Evolutionary conservation across 106 monocot species (phyloP).

Genomic region (Vanilla planifolia): DNA sequence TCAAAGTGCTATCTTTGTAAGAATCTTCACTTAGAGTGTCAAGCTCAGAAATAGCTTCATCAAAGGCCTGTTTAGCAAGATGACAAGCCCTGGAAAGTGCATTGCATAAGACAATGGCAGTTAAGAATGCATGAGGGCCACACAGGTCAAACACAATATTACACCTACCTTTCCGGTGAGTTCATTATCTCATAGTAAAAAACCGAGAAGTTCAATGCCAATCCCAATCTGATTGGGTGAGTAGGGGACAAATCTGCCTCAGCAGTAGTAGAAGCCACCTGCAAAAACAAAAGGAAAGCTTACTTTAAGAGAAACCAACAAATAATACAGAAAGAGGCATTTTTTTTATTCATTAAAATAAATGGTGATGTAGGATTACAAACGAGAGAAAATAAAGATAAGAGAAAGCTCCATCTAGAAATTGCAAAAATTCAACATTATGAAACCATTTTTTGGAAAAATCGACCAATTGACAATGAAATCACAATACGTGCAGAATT

Average conservation of each 20-base stretch:
- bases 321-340: too few relatives aligned
- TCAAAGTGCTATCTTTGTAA: slow-evolving; percentile 72
- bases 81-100: slow-evolving; percentile 45
- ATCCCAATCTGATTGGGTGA: slow-evolving; percentile 72
- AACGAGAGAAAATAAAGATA: too few relatives aligned
- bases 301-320: background rate
- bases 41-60: slow-evolving; percentile 67
- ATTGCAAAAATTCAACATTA: too few relatives aligned
- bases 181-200: slow-evolving; percentile 92
- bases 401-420: too few relatives aligned
- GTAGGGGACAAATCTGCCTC: slow-evolving; percentile 67
- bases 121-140: background rate
- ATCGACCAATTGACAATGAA: too few relatives aligned
- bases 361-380: too few relatives aligned
- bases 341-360: too few relatives aligned
- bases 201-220: slow-evolving; percentile 88
- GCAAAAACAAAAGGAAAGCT: too few relatives aligned
- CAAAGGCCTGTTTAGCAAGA: slow-evolving; percentile 75
- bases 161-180: slow-evolving; percentile 66
- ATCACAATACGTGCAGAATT: too few relatives aligned
- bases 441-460: too few relatives aligned
- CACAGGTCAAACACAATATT: background rate
- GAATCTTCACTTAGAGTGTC: slow-evolving; percentile 67
- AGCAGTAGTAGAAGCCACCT: slow-evolving; percentile 61
- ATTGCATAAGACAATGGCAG: slow-evolving; percentile 4